These are phyloP conservation scores for Aspergillus carbonarius DNA, from an alignment of 2,329 filamentous ascomycete genomes.

Conservation along the genomic window DNA sequence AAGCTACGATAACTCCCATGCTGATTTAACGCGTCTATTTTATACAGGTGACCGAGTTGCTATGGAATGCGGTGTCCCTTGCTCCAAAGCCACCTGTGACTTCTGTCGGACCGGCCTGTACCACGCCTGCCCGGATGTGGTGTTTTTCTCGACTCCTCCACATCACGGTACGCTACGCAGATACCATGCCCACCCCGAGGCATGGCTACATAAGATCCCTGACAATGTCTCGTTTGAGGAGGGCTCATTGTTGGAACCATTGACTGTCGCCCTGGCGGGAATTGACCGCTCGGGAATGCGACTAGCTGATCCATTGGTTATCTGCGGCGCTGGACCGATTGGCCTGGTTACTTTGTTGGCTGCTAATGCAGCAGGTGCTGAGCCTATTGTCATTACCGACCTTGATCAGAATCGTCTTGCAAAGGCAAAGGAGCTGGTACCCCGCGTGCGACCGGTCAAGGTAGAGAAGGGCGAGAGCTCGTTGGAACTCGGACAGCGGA, in stretches of 20 bases:
- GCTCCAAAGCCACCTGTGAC: constrained; percentile 19
- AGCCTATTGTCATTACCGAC: constrained; percentile 21
- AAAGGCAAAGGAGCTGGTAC: constrained; percentile 20
- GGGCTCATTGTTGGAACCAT: constrained; percentile 17
- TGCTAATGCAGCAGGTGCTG: constrained; percentile 17
- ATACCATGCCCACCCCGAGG: constrained; percentile 21
- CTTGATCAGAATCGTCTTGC: constrained; percentile 17
- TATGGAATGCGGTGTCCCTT: constrained; percentile 21
- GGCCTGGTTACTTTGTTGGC: constrained; percentile 21
- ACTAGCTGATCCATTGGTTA: constrained; percentile 17
- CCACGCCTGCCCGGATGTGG: constrained; percentile 19
- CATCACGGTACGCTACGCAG: constrained; percentile 20
- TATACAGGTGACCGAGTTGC: constrained; percentile 18
- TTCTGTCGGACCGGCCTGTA: constrained; percentile 20
- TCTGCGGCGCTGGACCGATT: constrained; percentile 20
- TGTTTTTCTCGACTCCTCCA: constrained; percentile 22
- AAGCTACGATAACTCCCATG: background rate
- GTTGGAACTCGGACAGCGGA: constrained; percentile 9
- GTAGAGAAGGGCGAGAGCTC: constrained; percentile 9
- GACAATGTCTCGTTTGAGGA: constrained; percentile 19
- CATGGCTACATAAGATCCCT: constrained; percentile 20
- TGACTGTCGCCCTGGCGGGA: constrained; percentile 19
- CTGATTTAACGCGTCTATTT: background rate
- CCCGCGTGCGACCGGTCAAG: constrained; percentile 12
- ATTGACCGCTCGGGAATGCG: constrained; percentile 19